phyloP scores from a whole-genome alignment of 805 yeast genomes.

The Teunomyces lycoperdinae region DNA sequence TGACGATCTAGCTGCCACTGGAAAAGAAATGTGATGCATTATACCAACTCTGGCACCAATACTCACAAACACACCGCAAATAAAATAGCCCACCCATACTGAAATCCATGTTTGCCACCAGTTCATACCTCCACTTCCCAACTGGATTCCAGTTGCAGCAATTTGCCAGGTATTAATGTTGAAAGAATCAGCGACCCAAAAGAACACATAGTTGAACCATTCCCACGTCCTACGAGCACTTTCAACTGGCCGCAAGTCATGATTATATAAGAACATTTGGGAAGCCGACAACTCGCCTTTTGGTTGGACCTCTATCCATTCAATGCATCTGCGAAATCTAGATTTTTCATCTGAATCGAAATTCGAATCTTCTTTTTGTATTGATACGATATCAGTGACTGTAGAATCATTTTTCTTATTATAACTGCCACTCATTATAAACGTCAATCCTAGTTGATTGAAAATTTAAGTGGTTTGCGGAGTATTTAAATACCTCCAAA shows the following conservation, averaged over 20 bases:
- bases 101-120: conserved; percentile 94
- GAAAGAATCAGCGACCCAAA: conserved; percentile 89
- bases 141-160: conserved; percentile 76
- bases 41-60: conserved; percentile 78
- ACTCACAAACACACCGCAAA: conserved; percentile 68
- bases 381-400: neutral
- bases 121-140: conserved; percentile 55
- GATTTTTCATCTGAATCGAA: neutral
- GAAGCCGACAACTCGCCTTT: conserved; percentile 46
- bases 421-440: neutral
- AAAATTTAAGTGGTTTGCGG: neutral
- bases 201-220: conserved; percentile 75
- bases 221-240: conserved; percentile 74
- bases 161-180: conserved; percentile 90
- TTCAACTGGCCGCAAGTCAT: conserved; percentile 80
- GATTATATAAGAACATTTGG: conserved; percentile 68
- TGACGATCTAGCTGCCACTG: conserved; percentile 75
- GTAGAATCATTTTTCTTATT: neutral
- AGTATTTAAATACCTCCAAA: neutral
- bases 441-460: neutral
- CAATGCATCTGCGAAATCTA: neutral
- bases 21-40: conserved; percentile 79
- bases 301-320: conserved; percentile 29
- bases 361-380: neutral
- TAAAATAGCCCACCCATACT: conserved; percentile 79